Conservation (phyloP, 2,329 filamentous ascomycete genomes). For the Fusarium odoratissimum region DNA sequence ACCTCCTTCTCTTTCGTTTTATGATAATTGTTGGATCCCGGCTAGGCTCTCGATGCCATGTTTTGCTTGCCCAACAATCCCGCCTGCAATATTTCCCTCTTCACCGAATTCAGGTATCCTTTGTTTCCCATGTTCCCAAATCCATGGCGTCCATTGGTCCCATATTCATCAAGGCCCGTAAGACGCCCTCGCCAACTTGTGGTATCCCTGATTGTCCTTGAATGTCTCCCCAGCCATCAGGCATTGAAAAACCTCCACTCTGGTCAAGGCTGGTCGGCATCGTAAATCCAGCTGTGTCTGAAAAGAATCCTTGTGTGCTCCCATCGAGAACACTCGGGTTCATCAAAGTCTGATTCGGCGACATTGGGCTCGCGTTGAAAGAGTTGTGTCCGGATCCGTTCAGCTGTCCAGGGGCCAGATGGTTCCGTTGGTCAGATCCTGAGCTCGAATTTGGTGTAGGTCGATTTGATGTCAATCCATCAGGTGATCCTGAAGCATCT, state of each 20-base stretch:
- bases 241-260: conserved; percentile 54
- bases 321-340: conserved; percentile 53
- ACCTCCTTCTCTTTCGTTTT: conserved; percentile 15
- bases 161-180: conserved; percentile 68
- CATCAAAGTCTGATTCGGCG: conserved; percentile 56
- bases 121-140: conserved; percentile 60
- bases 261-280: conserved; percentile 42
- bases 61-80: neutral
- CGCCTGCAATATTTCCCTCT: neutral
- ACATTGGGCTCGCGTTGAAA: conserved; percentile 64
- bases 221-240: conserved; percentile 59
- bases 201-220: conserved; percentile 61
- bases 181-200: conserved; percentile 67
- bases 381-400: conserved; percentile 57
- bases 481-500: conserved; percentile 62
- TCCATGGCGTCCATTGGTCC: conserved; percentile 72
- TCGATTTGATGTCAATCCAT: conserved; percentile 62
- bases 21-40: neutral
- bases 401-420: conserved; percentile 47
- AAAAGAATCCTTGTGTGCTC: conserved; percentile 54
- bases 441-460: conserved; percentile 70
- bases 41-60: neutral
- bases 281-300: conserved; percentile 53
- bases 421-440: conserved; percentile 47
- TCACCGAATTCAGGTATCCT: conserved; percentile 43